Percentiles rank a stretch among this genome's conserved stretches.
Evolutionary conservation across 2,329 filamentous ascomycete genomes (phyloP).

Genomic region (Hypomyces perniciosus): DNA sequence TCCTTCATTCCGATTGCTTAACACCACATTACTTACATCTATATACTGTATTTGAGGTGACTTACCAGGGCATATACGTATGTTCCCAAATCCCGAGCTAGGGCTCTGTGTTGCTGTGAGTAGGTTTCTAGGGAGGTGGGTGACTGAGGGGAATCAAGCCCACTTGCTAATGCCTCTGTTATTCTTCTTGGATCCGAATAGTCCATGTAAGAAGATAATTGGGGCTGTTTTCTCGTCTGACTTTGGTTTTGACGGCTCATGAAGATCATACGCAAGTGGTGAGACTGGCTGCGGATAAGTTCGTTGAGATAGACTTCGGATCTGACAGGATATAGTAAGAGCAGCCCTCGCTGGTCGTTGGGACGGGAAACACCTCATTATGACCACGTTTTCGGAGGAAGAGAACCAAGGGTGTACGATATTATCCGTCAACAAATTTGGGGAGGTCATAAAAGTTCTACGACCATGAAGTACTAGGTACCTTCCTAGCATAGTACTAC

Average conservation of each 20-base stretch:
- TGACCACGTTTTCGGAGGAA: too few species aligned
- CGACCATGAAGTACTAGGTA: too few species aligned
- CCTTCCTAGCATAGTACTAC: too few species aligned
- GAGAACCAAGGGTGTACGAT: too few species aligned
- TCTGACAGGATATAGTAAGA: background rate
- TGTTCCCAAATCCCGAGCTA: slow-evolving; percentile 74
- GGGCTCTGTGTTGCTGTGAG: slow-evolving; percentile 46
- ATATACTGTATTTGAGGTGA: slow-evolving; percentile 12
- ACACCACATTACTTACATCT: slow-evolving; percentile 10
- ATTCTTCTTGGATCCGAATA: slow-evolving; percentile 95
- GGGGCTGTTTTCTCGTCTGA: slow-evolving; percentile 45
- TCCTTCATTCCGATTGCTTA: slow-evolving; percentile 48
- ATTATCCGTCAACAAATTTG: too few species aligned
- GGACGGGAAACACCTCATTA: background rate
- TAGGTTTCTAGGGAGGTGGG: background rate
- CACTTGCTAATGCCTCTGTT: slow-evolving; percentile 93
- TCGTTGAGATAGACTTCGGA: background rate
- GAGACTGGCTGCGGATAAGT: slow-evolving; percentile 12
- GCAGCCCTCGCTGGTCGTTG: background rate
- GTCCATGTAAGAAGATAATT: slow-evolving; percentile 83
- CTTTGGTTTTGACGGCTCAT: slow-evolving; percentile 46
- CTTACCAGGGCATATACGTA: slow-evolving; percentile 76
- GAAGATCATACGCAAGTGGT: slow-evolving; percentile 58
- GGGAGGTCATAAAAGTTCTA: too few species aligned
- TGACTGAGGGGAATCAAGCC: slow-evolving; percentile 26